Conservation (phyloP, 768 basidiomycete genomes). For the Hygrophoropsis aurantiaca region DNA sequence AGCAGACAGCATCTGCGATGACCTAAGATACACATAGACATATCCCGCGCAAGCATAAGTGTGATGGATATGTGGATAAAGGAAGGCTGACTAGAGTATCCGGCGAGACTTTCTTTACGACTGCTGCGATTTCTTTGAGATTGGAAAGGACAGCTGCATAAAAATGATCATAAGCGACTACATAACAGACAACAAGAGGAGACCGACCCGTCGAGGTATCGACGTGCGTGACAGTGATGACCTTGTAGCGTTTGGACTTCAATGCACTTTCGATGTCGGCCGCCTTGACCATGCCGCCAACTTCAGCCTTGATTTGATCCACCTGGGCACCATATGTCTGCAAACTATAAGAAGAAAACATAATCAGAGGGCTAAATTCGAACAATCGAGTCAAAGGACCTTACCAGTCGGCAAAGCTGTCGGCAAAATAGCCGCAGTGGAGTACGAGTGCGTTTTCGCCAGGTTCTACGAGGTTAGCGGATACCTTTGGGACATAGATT, state of each 20-base stretch:
- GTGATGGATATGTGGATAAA: background rate
- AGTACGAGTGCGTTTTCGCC: slow-evolving; percentile 81
- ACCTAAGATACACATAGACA: slow-evolving; percentile 57
- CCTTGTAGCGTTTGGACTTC: slow-evolving; percentile 77
- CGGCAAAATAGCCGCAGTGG: slow-evolving; percentile 92
- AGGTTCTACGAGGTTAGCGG: slow-evolving; percentile 85
- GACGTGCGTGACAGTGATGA: slow-evolving; percentile 93
- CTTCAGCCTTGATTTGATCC: slow-evolving; percentile 75
- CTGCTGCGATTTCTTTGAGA: slow-evolving; percentile 70
- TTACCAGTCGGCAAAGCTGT: slow-evolving; percentile 86
- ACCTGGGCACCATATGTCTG: slow-evolving; percentile 88
- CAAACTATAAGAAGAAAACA: slow-evolving; percentile 47
- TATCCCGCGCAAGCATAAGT: background rate
- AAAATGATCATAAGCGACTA: background rate
- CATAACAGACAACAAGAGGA: background rate
- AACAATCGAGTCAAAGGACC: background rate
- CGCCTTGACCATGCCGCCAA: slow-evolving; percentile 73
- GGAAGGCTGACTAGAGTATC: slow-evolving; percentile 64
- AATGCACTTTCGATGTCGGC: slow-evolving; percentile 68
- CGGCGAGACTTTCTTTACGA: slow-evolving; percentile 76
- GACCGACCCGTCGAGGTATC: slow-evolving; percentile 81
- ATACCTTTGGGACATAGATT: slow-evolving; percentile 50
- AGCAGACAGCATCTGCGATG: slow-evolving; percentile 91
- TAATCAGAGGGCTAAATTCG: background rate
- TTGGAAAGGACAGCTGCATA: slow-evolving; percentile 78